Conservation (phyloP, 2,329 filamentous ascomycete genomes). For the Hymenotorrendiella dingleyae region DNA sequence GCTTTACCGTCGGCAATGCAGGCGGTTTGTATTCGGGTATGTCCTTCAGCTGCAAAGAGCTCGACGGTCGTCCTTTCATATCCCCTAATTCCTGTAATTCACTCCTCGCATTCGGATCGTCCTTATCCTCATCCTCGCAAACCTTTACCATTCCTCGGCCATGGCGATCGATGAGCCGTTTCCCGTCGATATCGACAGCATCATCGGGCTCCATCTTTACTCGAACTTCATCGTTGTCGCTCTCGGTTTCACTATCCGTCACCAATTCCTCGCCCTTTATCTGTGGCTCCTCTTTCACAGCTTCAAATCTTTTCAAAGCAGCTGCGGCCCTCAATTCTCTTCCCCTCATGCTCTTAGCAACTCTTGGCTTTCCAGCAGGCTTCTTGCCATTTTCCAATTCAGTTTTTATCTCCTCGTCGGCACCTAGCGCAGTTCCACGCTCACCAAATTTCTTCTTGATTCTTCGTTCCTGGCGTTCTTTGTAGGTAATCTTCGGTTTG, state of each 20-base stretch:
- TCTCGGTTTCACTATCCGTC: conserved; percentile 39
- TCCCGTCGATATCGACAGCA: conserved; percentile 59
- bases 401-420: conserved; percentile 52
- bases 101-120: conserved; percentile 50
- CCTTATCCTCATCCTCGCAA: conserved; percentile 63
- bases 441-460: conserved; percentile 55
- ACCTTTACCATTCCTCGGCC: conserved; percentile 66
- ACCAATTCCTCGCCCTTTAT: conserved; percentile 34
- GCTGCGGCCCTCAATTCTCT: conserved; percentile 56
- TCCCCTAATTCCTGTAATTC: conserved; percentile 64
- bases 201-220: conserved; percentile 42
- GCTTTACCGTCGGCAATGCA: no score
- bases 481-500: conserved; percentile 37
- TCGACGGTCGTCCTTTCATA: conserved; percentile 25
- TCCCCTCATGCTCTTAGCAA: conserved; percentile 54
- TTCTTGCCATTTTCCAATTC: conserved; percentile 43
- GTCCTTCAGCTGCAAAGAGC: conserved; percentile 1
- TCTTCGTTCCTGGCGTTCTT: conserved; percentile 42
- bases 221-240: conserved; percentile 41
- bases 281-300: conserved; percentile 35
- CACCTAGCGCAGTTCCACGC: conserved; percentile 29
- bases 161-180: conserved; percentile 56
- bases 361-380: conserved; percentile 47
- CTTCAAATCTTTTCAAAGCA: conserved; percentile 51
- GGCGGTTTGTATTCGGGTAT: conserved; percentile 13